Percentiles rank a stretch among this genome's conserved stretches.
Evolutionary conservation across 2,329 filamentous ascomycete species (phyloP).

Genomic region (Botrytis galanthina): DNA sequence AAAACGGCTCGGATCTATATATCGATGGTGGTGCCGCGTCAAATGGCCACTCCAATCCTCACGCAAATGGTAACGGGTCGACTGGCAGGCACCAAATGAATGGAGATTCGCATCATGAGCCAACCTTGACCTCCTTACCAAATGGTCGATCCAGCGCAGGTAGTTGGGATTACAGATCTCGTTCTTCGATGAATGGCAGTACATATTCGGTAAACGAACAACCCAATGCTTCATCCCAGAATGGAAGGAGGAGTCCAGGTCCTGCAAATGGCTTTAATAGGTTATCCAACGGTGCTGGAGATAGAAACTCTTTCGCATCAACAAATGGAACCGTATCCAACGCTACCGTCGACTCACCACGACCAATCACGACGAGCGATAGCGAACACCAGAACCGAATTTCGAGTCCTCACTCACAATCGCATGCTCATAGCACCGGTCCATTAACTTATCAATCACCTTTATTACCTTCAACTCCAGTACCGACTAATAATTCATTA

Average conservation of each 20-base stretch:
- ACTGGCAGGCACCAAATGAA: slow-evolving; percentile 30
- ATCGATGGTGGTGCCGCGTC: slow-evolving; percentile 27
- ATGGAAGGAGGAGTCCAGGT: slow-evolving; percentile 36
- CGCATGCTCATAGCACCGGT: slow-evolving; percentile 37
- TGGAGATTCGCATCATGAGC: slow-evolving; percentile 38
- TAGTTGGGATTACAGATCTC: slow-evolving; percentile 38
- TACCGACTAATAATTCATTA: slow-evolving; percentile 31
- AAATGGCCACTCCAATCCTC: background rate
- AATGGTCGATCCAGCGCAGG: slow-evolving; percentile 53
- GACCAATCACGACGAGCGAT: slow-evolving; percentile 31
- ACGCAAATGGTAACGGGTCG: slow-evolving; percentile 18
- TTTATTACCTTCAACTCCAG: slow-evolving; percentile 34
- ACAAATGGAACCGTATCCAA: slow-evolving; percentile 33
- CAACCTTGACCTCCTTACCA: slow-evolving; percentile 59
- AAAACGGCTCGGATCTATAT: slow-evolving; percentile 38
- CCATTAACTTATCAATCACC: slow-evolving; percentile 37
- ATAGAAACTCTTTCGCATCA: slow-evolving; percentile 34
- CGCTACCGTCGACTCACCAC: slow-evolving; percentile 23
- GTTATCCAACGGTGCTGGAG: slow-evolving; percentile 28
- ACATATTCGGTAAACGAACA: slow-evolving; percentile 35
- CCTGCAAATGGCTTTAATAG: slow-evolving; percentile 32
- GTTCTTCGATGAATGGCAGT: slow-evolving; percentile 36
- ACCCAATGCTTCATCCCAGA: slow-evolving; percentile 32
- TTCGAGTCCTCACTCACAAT: slow-evolving; percentile 30
- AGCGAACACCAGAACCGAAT: slow-evolving; percentile 27